Percentiles rank a stretch among this genome's conserved stretches.
These are phyloP conservation scores for Zalaria obscura DNA, from an alignment of 2,329 filamentous ascomycete genomes.

Conservation along the genomic window DNA sequence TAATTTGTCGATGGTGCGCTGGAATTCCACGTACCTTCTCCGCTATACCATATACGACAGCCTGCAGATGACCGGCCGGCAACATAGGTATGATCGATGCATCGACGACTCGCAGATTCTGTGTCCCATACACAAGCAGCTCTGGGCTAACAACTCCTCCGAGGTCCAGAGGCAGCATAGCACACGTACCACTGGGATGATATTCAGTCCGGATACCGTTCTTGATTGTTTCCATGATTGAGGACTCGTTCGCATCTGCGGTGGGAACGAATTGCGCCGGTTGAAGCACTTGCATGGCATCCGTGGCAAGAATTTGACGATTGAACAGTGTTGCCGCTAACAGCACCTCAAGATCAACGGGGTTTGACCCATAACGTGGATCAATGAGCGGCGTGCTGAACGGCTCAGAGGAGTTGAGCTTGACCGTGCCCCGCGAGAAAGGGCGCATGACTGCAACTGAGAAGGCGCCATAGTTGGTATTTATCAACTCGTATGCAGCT, in stretches of 20 bases:
- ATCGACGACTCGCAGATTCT: slow-evolving; percentile 31
- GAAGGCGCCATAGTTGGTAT: slow-evolving; percentile 16
- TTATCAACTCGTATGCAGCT: slow-evolving; percentile 16
- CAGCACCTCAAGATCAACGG: slow-evolving; percentile 20
- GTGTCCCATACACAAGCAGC: slow-evolving; percentile 29
- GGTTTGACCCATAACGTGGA: slow-evolving; percentile 30
- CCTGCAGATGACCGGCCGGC: slow-evolving; percentile 20
- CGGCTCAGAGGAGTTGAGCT: slow-evolving; percentile 23
- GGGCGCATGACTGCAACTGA: slow-evolving; percentile 23
- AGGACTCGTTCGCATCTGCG: slow-evolving; percentile 8
- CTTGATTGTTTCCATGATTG: slow-evolving; percentile 14
- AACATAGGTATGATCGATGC: slow-evolving; percentile 31
- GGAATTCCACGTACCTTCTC: slow-evolving; percentile 24
- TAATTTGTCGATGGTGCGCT: background rate
- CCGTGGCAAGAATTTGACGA: slow-evolving; percentile 12
- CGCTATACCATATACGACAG: slow-evolving; percentile 18
- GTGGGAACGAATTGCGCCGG: slow-evolving; percentile 13
- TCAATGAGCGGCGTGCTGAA: slow-evolving; percentile 26
- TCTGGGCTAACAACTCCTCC: slow-evolving; percentile 36
- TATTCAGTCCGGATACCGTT: slow-evolving; percentile 27
- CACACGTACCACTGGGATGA: slow-evolving; percentile 36
- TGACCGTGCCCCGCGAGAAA: slow-evolving; percentile 30
- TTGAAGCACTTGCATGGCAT: slow-evolving; percentile 9
- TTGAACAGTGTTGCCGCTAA: slow-evolving; percentile 16
- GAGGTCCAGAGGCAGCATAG: slow-evolving; percentile 33